Conservation (phyloP, 2,329 filamentous ascomycete genomes). For the Verticillium zaregamsianum region DNA sequence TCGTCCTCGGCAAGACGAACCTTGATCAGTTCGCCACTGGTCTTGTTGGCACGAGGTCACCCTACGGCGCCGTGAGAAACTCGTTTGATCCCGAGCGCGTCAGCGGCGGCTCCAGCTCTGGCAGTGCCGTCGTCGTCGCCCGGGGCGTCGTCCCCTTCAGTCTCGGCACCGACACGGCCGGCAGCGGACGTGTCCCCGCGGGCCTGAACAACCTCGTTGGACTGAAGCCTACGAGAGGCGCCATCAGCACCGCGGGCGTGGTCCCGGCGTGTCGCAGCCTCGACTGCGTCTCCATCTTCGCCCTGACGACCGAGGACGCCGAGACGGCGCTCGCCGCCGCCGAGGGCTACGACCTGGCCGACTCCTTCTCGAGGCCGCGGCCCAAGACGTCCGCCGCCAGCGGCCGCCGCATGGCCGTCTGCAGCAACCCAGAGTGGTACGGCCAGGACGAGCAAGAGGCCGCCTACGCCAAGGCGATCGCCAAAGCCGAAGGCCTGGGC, state of each 20-base stretch:
- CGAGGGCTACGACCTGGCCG: constrained; percentile 42
- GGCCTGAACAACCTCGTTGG: constrained; percentile 51
- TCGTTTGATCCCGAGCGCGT: constrained; percentile 35
- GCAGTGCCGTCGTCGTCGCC: constrained; percentile 50
- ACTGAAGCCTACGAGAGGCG: constrained; percentile 48
- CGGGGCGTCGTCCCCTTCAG: constrained; percentile 51
- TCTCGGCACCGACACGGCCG: constrained; percentile 53
- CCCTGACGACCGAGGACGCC: constrained; percentile 44
- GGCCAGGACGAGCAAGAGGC: constrained; percentile 30
- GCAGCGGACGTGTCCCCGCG: constrained; percentile 49
- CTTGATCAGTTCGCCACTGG: constrained; percentile 62
- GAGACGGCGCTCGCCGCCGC: constrained; percentile 42
- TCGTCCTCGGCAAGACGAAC: constrained; percentile 56
- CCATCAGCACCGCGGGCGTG: constrained; percentile 43
- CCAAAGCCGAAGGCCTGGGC: constrained; percentile 30
- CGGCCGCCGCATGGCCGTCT: constrained; percentile 25
- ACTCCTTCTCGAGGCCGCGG: constrained; percentile 45
- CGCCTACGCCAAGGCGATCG: constrained; percentile 36
- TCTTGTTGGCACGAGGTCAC: constrained; percentile 56
- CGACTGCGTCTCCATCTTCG: constrained; percentile 53
- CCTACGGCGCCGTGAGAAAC: constrained; percentile 52
- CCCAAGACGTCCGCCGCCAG: constrained; percentile 10
- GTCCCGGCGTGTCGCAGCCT: constrained; percentile 53
- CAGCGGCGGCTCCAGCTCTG: constrained; percentile 54
- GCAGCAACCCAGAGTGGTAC: constrained; percentile 35